Percentiles rank a stretch among this genome's conserved stretches.
Evolutionary conservation across 208 protist species (phyloP).

Genomic region (Leishmania amazonensis): DNA sequence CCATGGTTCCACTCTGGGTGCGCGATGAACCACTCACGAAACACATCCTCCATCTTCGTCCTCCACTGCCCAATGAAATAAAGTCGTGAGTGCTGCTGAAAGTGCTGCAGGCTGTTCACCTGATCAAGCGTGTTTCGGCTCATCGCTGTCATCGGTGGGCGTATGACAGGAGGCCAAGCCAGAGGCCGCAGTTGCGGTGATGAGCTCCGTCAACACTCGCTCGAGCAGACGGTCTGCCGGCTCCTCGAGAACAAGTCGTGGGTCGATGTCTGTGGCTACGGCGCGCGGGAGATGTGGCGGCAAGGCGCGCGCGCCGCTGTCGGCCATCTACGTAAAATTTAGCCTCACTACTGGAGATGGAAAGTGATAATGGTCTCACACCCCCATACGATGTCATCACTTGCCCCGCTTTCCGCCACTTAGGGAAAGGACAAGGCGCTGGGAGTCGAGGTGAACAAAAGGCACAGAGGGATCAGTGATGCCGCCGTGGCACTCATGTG

Average conservation of each 20-base stretch:
- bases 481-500: background rate
- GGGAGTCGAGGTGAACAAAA: background rate
- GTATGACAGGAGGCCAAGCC: background rate
- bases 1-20: slow-evolving; percentile 81
- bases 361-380: background rate
- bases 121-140: slow-evolving; percentile 38
- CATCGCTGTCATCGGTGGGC: slow-evolving; percentile 7
- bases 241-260: slow-evolving; percentile 43
- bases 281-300: slow-evolving; percentile 35
- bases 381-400: background rate
- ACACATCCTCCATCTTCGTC: slow-evolving; percentile 70
- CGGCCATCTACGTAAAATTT: background rate
- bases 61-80: slow-evolving; percentile 96
- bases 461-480: background rate
- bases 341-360: background rate
- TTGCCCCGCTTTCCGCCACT: too few species aligned
- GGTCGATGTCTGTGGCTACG: slow-evolving; percentile 42
- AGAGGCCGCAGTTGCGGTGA: background rate
- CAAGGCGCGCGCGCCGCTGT: slow-evolving; percentile 3
- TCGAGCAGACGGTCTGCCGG: slow-evolving; percentile 33
- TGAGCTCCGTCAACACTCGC: slow-evolving; percentile 33
- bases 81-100: slow-evolving; percentile 88
- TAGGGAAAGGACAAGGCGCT: background rate
- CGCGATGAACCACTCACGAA: slow-evolving; percentile 57
- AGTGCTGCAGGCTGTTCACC: slow-evolving; percentile 86